Conservation (phyloP, 352 stramenopile genomes). For the Pythium aristosporum region DNA sequence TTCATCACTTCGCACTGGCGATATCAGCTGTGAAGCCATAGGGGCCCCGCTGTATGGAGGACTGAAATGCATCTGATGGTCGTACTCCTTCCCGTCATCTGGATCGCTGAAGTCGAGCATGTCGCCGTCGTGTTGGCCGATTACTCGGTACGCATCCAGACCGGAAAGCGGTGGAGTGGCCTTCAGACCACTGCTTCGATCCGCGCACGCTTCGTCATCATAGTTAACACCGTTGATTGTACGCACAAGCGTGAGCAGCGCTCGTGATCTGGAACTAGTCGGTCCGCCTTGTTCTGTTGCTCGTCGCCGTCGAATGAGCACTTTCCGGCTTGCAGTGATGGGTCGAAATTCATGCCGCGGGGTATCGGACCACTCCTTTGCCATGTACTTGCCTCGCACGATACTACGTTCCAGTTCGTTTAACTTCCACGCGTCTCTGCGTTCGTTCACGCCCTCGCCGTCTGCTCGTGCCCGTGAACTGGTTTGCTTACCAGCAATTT, state of each 20-base stretch:
- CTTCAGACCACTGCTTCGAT: not conserved
- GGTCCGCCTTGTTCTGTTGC: not conserved
- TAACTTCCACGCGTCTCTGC: slow-evolving; percentile 47
- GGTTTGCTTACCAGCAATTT: slow-evolving; percentile 59
- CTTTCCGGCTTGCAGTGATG: slow-evolving; percentile 35
- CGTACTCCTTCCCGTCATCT: slow-evolving; percentile 12
- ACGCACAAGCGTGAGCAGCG: slow-evolving; percentile 47
- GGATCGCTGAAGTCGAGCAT: slow-evolving; percentile 33
- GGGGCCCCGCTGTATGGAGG: slow-evolving; percentile 38
- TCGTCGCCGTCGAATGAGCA: slow-evolving; percentile 38
- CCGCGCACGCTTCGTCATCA: slow-evolving; percentile 15
- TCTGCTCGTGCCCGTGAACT: slow-evolving; percentile 9
- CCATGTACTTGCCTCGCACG: slow-evolving; percentile 44
- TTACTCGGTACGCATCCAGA: not conserved
- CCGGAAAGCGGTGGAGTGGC: not conserved
- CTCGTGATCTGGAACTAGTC: slow-evolving; percentile 42
- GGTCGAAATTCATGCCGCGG: slow-evolving; percentile 42
- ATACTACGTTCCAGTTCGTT: slow-evolving; percentile 66
- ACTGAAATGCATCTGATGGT: slow-evolving; percentile 55
- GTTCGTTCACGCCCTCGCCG: slow-evolving; percentile 2
- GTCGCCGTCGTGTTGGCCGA: slow-evolving; percentile 18
- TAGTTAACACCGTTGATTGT: slow-evolving; percentile 48
- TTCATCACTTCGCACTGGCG: slow-evolving; percentile 4
- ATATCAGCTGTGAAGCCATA: slow-evolving; percentile 1
- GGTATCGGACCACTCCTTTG: slow-evolving; percentile 28